A percentile compares a stretch with the other conserved stretches of the same genome.
These are phyloP conservation scores for Liquidambar formosana DNA, from an alignment of 164 flowering plant genomes.

Conservation along the genomic window DNA sequence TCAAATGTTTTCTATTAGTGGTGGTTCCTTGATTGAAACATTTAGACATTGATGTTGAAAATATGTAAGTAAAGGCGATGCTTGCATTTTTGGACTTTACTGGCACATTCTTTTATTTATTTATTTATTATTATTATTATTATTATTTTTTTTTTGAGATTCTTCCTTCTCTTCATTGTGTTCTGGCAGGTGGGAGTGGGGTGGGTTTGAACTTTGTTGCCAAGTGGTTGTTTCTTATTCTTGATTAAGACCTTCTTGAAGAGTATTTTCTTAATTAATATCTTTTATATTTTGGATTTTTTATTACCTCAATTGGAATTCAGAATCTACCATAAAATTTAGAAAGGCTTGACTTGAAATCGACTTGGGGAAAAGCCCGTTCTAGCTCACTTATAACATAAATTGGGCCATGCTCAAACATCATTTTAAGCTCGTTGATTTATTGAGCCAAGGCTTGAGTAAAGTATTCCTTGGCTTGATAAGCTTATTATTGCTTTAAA, in stretches of 20 bases:
- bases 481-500: no score
- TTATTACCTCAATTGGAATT: background rate
- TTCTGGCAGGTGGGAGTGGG: constrained; percentile 25
- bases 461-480: no score
- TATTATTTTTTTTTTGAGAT: constrained; percentile 1
- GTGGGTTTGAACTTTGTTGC: constrained; percentile 14
- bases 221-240: constrained; percentile 12
- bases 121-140: no score
- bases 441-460: no score
- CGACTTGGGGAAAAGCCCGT: no score
- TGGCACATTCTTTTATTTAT: background rate
- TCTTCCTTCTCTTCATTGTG: constrained; percentile 16
- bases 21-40: constrained; percentile 4
- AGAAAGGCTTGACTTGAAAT: no score
- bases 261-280: background rate
- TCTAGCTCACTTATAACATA: no score
- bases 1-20: background rate
- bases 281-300: background rate
- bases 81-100: background rate
- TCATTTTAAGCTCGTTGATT: no score
- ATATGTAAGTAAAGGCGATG: background rate
- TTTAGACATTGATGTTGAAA: constrained; percentile 3
- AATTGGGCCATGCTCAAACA: no score
- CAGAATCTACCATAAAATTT: background rate
- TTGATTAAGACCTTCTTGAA: constrained; percentile 5